These are phyloP conservation scores for Kodamaea laetipori DNA, from an alignment of 805 yeast genomes.

Conservation along the genomic window DNA sequence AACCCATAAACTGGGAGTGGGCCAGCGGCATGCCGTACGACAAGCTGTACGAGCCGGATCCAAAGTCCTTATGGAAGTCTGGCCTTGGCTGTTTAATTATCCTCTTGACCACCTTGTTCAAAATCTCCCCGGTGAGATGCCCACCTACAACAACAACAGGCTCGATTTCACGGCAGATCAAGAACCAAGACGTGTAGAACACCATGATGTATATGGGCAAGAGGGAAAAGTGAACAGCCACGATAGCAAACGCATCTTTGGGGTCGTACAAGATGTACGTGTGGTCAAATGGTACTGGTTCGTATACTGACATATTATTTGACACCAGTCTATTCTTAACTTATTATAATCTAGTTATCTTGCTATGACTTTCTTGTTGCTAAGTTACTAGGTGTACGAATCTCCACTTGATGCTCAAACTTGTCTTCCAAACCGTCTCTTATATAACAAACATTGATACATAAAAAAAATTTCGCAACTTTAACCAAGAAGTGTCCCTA, in stretches of 20 bases:
- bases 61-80: slow-evolving; percentile 47
- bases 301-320: slow-evolving; percentile 12
- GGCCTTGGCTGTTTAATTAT: slow-evolving; percentile 77
- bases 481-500: no score
- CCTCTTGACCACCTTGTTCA: slow-evolving; percentile 68
- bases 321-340: no score
- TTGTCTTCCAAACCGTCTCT: no score
- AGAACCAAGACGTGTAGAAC: slow-evolving; percentile 81
- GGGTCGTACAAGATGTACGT: slow-evolving; percentile 83
- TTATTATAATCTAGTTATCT: background rate
- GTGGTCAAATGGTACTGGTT: slow-evolving; percentile 72
- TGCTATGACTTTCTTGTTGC: no score
- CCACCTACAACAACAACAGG: slow-evolving; percentile 84
- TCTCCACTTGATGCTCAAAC: no score
- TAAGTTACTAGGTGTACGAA: background rate
- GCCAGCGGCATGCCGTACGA: slow-evolving; percentile 97
- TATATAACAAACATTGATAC: no score
- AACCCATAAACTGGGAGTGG: slow-evolving; percentile 95
- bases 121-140: slow-evolving; percentile 74
- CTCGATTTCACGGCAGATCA: slow-evolving; percentile 80
- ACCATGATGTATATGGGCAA: slow-evolving; percentile 78
- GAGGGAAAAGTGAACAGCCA: slow-evolving; percentile 72
- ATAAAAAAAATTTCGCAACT: no score
- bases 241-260: slow-evolving; percentile 56
- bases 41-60: slow-evolving; percentile 49